Evolutionary conservation across 108 stramenopile genomes (phyloP).

Genomic region (Cyclostephanos tholiformis): DNA sequence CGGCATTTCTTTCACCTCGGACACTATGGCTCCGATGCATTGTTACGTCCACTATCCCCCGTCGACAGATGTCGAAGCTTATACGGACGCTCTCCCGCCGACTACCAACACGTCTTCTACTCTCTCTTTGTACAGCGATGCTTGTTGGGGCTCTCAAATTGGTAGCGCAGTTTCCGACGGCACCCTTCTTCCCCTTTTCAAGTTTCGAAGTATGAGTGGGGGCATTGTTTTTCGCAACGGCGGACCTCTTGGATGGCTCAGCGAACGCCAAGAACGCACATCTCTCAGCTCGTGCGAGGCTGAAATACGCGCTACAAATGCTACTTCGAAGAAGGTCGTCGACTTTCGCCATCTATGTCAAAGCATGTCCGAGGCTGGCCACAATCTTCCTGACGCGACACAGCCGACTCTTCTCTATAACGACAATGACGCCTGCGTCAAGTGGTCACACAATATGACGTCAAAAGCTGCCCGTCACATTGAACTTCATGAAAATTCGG

Average conservation of each 20-base stretch:
- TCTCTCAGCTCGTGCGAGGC: conserved; percentile 21
- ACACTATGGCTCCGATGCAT: neutral
- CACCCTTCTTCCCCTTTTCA: no score
- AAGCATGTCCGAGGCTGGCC: neutral
- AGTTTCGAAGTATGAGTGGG: no score
- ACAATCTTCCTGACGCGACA: neutral
- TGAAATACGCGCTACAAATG: conserved; percentile 19
- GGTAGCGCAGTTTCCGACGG: no score
- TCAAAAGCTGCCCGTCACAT: no score
- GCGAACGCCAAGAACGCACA: conserved; percentile 14
- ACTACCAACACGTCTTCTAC: neutral
- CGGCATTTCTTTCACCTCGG: conserved; percentile 18
- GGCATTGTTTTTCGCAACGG: no score
- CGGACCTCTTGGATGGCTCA: conserved; percentile 17
- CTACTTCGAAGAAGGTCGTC: conserved; percentile 10
- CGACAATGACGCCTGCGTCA: conserved; percentile 23
- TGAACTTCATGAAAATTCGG: conserved; percentile 16
- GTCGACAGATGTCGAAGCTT: conserved; percentile 8
- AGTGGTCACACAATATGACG: conserved; percentile 11
- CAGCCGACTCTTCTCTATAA: conserved; percentile 11
- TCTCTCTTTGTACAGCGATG: conserved; percentile 12
- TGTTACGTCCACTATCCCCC: conserved; percentile 18
- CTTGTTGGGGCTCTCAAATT: no score
- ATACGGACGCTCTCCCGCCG: conserved; percentile 13
- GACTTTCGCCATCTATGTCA: neutral